A percentile compares a stretch with the other conserved stretches of the same genome.
phyloP scores from a whole-genome alignment of 768 basidiomycete species.

The Dendrothele bispora region DNA sequence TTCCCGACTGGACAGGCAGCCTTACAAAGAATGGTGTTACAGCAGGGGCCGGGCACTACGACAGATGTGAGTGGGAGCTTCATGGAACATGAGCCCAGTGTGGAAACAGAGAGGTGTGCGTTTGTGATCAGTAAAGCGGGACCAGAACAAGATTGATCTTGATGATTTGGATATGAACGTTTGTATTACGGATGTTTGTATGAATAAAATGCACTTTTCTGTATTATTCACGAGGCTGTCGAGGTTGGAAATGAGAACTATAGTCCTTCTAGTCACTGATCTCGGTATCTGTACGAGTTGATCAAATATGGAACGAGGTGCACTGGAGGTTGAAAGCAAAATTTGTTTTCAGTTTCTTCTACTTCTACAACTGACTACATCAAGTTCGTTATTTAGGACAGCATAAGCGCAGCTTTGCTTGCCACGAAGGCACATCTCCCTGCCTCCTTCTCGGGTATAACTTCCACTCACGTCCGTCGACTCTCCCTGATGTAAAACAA shows the following conservation, averaged over 20 bases:
- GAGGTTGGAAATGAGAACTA: too few species aligned
- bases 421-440: conserved; percentile 36
- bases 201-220: too few species aligned
- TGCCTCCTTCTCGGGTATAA: conserved; percentile 31
- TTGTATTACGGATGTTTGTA: too few species aligned
- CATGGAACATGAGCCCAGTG: conserved; percentile 35
- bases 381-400: too few species aligned
- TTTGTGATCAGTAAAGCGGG: conserved; percentile 34
- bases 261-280: too few species aligned
- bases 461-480: conserved; percentile 36
- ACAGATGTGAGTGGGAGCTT: conserved; percentile 38
- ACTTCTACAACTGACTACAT: too few species aligned
- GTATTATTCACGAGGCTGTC: too few species aligned
- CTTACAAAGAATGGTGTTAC: conserved; percentile 44
- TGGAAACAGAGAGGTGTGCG: conserved; percentile 37
- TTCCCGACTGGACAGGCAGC: conserved; percentile 7
- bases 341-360: too few species aligned
- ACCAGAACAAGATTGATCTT: conserved; percentile 37
- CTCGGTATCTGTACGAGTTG: too few species aligned
- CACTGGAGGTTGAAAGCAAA: too few species aligned
- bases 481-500: conserved; percentile 36
- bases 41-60: conserved; percentile 30
- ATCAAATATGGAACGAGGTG: too few species aligned
- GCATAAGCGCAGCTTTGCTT: conserved; percentile 31
- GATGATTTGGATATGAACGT: too few species aligned